A percentile compares a stretch with the other conserved stretches of the same genome.
These are phyloP conservation scores for Melampsora americana DNA, from an alignment of 1,284 basidiomycete genomes.

Conservation along the genomic window DNA sequence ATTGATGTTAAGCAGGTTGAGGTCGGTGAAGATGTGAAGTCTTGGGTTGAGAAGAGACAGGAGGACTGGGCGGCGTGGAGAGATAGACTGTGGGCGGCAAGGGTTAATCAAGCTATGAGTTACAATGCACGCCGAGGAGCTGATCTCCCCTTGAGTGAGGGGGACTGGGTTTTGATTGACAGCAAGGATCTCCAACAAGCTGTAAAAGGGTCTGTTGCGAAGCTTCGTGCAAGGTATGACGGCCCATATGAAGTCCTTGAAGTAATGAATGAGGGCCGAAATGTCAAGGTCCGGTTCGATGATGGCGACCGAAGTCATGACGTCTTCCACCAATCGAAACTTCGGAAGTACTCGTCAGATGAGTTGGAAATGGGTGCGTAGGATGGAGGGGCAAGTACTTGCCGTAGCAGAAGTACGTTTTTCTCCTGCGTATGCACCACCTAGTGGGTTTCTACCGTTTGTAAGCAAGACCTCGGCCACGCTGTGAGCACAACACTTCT, in stretches of 20 bases:
- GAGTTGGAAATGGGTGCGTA: neutral
- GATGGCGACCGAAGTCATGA: neutral
- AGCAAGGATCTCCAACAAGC: neutral
- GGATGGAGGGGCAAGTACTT: too few relatives aligned
- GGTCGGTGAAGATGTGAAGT: neutral
- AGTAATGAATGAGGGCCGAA: neutral
- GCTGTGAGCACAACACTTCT: too few relatives aligned
- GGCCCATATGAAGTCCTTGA: neutral
- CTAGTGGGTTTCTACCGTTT: neutral
- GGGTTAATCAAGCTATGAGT: neutral
- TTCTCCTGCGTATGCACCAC: slow-evolving; percentile 22
- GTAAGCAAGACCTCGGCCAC: slow-evolving; percentile 14
- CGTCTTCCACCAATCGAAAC: neutral
- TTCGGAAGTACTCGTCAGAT: neutral
- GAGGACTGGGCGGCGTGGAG: neutral
- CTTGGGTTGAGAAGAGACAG: neutral
- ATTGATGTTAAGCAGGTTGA: neutral
- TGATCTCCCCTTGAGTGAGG: neutral
- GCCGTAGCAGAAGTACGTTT: neutral
- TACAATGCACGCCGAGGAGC: neutral
- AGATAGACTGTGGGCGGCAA: neutral
- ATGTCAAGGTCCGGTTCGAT: neutral
- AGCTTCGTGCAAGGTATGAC: neutral
- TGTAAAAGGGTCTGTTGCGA: neutral
- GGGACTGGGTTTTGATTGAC: neutral